Conservation (phyloP, 2,329 filamentous ascomycete species). For the Monosporascus sp. region DNA sequence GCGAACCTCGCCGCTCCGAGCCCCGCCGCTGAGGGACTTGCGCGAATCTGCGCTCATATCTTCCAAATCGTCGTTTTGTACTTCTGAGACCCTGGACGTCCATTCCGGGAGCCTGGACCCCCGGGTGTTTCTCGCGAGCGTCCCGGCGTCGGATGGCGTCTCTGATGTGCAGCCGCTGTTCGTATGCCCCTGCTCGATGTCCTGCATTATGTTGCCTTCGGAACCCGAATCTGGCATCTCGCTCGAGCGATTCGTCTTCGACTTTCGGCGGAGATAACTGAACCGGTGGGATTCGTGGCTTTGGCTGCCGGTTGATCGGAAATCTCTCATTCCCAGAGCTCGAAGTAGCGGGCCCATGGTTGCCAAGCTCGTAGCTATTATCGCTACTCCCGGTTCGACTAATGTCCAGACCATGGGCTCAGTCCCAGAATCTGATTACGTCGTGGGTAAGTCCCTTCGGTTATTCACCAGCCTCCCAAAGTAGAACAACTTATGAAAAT, state of each 20-base stretch:
- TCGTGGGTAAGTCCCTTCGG: neutral
- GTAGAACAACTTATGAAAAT: neutral
- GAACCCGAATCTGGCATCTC: slow-evolving; percentile 28
- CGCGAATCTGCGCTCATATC: neutral
- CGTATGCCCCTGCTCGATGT: slow-evolving; percentile 25
- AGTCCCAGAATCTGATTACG: slow-evolving; percentile 38
- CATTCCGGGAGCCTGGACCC: slow-evolving; percentile 10
- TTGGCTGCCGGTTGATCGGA: slow-evolving; percentile 33
- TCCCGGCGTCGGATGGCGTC: slow-evolving; percentile 7
- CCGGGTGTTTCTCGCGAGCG: slow-evolving; percentile 8
- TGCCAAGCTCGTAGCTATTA: slow-evolving; percentile 47
- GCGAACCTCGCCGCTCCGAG: slow-evolving; percentile 17
- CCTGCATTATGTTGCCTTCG: slow-evolving; percentile 32
- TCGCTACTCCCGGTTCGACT: slow-evolving; percentile 52
- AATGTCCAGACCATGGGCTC: slow-evolving; percentile 52
- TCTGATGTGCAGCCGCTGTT: slow-evolving; percentile 3
- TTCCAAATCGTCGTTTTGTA: slow-evolving; percentile 13
- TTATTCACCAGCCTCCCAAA: neutral
- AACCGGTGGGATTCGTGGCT: slow-evolving; percentile 23
- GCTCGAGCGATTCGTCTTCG: slow-evolving; percentile 18
- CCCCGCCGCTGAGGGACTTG: slow-evolving; percentile 7
- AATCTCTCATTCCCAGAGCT: slow-evolving; percentile 41
- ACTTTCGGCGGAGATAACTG: slow-evolving; percentile 21
- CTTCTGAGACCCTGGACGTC: slow-evolving; percentile 12
- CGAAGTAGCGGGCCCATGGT: slow-evolving; percentile 51